Percentiles rank a stretch among this genome's conserved stretches.
Evolutionary conservation across 2,329 filamentous ascomycete species (phyloP).

Genomic region (Neocucurbitaria cava): DNA sequence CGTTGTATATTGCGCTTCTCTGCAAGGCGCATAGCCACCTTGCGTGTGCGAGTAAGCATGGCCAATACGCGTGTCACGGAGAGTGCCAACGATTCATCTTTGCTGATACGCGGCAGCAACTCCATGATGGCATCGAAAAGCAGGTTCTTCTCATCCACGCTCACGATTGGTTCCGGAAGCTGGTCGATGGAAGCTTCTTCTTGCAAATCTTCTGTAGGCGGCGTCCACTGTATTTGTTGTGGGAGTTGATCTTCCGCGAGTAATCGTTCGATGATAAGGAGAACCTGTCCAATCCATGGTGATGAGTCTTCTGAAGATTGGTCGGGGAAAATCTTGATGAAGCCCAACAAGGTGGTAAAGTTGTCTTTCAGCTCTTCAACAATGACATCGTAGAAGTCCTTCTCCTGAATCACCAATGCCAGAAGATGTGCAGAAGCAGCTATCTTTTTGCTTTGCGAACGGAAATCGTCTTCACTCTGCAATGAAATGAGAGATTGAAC

Average conservation of each 20-base stretch:
- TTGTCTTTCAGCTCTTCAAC: constrained; percentile 77
- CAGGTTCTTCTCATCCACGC: constrained; percentile 68
- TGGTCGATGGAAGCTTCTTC: constrained; percentile 63
- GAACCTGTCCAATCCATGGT: constrained; percentile 89
- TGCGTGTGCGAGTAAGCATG: constrained; percentile 81
- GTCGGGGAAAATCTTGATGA: constrained; percentile 74
- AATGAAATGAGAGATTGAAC: constrained; percentile 80
- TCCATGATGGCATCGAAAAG: constrained; percentile 82
- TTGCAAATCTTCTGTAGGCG: constrained; percentile 56
- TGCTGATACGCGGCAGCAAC: constrained; percentile 83
- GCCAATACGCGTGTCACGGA: constrained; percentile 84
- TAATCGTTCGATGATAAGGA: constrained; percentile 88
- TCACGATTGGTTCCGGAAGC: constrained; percentile 67
- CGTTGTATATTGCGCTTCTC: constrained; percentile 89
- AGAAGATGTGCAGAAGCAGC: constrained; percentile 92
- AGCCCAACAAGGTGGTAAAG: constrained; percentile 76
- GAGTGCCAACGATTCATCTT: constrained; percentile 83
- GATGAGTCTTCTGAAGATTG: constrained; percentile 79
- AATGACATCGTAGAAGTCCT: constrained; percentile 78
- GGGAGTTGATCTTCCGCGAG: constrained; percentile 90
- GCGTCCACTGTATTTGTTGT: constrained; percentile 73
- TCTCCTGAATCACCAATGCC: constrained; percentile 84
- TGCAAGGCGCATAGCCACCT: constrained; percentile 76
- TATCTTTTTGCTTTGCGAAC: constrained; percentile 70
- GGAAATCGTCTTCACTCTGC: constrained; percentile 64